These are phyloP conservation scores for Babjeviella inositovora DNA, from an alignment of 805 yeast species.

Conservation along the genomic window DNA sequence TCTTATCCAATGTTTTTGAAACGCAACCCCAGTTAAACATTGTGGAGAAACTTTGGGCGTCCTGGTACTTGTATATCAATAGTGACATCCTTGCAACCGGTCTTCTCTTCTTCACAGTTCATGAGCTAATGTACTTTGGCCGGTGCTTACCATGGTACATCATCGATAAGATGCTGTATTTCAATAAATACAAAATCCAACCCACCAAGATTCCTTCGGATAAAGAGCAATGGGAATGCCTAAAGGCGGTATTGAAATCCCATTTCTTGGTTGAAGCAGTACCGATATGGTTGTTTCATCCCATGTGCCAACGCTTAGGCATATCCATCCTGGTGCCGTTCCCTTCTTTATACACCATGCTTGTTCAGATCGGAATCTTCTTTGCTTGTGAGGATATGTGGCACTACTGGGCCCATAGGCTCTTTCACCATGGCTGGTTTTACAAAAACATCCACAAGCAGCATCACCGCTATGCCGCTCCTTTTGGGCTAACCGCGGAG, in stretches of 20 bases:
- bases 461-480: slow-evolving; percentile 47
- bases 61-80: slow-evolving; percentile 36
- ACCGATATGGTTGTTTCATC: slow-evolving; percentile 51
- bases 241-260: slow-evolving; percentile 36
- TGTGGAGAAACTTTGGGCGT: slow-evolving; percentile 33
- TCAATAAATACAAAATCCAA: slow-evolving; percentile 36
- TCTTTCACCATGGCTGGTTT: slow-evolving; percentile 38
- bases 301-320: slow-evolving; percentile 29
- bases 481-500: slow-evolving; percentile 46
- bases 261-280: slow-evolving; percentile 43
- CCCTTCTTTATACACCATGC: slow-evolving; percentile 24
- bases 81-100: slow-evolving; percentile 46
- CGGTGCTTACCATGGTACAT: slow-evolving; percentile 44
- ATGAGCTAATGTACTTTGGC: slow-evolving; percentile 41
- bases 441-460: slow-evolving; percentile 43
- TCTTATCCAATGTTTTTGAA: no score
- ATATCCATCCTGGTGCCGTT: slow-evolving; percentile 36
- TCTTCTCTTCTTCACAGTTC: slow-evolving; percentile 32
- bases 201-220: slow-evolving; percentile 32
- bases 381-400: slow-evolving; percentile 39
- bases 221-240: slow-evolving; percentile 47
- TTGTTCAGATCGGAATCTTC: slow-evolving; percentile 26
- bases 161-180: slow-evolving; percentile 34
- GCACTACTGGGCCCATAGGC: slow-evolving; percentile 46
- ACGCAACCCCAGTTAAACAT: no score